Conservation (phyloP, 1,284 basidiomycete genomes). For the Melampsora americana region DNA sequence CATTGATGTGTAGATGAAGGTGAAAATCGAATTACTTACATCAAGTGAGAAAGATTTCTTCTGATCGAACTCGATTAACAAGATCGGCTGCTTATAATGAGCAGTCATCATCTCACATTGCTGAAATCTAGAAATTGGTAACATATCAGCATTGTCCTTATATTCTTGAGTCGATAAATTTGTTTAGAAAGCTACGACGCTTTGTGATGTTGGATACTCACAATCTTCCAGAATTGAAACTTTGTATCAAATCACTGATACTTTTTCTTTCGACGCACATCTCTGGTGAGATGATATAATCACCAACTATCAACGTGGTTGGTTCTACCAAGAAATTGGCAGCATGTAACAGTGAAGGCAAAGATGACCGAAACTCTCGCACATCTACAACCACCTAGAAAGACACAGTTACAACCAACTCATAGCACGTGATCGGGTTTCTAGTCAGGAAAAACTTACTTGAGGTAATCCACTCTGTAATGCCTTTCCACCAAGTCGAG, state of each 20-base stretch:
- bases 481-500: conserved; percentile 73
- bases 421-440: background rate
- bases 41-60: conserved; percentile 84
- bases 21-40: conserved; percentile 3
- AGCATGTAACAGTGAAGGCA: conserved; percentile 86
- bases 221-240: conserved; percentile 86
- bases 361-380: conserved; percentile 88
- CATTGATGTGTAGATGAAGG: background rate
- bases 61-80: conserved; percentile 98
- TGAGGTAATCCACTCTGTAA: conserved; percentile 67
- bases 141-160: conserved; percentile 11
- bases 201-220: background rate
- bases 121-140: conserved; percentile 61
- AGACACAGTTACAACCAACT: background rate
- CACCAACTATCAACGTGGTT: conserved; percentile 86
- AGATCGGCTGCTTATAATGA: conserved; percentile 87
- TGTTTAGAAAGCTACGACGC: background rate
- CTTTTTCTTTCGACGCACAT: conserved; percentile 97
- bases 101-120: conserved; percentile 97
- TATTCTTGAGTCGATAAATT: background rate
- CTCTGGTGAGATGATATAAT: conserved; percentile 91
- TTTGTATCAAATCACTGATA: conserved; percentile 80
- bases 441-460: conserved; percentile 51
- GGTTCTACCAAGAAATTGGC: conserved; percentile 77
- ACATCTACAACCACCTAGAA: conserved; percentile 79